Percentiles rank a stretch among this genome's conserved stretches.
Conservation (phyloP, 768 basidiomycete species). For the Tulasnella sp. region DNA sequence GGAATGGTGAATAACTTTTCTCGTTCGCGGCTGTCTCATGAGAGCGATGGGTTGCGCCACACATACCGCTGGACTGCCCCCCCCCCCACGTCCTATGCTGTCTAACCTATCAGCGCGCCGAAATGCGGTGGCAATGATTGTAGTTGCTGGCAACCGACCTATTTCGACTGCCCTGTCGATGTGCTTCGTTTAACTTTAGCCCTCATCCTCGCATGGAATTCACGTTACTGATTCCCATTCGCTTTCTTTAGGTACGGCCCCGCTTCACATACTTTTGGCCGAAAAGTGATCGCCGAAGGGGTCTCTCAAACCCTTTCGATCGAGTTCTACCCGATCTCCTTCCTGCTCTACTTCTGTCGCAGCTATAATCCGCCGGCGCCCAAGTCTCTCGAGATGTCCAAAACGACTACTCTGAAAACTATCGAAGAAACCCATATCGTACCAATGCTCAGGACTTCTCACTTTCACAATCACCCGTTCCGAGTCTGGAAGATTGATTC, state of each 20-base stretch:
- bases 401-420: conserved; percentile 46
- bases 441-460: conserved; percentile 14
- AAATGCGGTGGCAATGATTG: neutral
- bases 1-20: conserved; percentile 55
- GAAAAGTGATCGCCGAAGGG: conserved; percentile 63
- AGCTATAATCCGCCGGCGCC: conserved; percentile 35
- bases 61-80: neutral
- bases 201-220: neutral
- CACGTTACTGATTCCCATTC: conserved; percentile 9
- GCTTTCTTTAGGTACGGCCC: conserved; percentile 63
- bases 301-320: conserved; percentile 48
- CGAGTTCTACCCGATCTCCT: conserved; percentile 66
- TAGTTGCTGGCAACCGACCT: neutral
- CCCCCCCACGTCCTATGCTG: neutral
- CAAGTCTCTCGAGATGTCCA: conserved; percentile 47
- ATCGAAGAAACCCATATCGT: conserved; percentile 36
- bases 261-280: conserved; percentile 52
- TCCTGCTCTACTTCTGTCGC: conserved; percentile 46
- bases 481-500: conserved; percentile 57
- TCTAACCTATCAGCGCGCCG: neutral
- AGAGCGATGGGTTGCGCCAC: neutral
- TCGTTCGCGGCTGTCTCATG: neutral
- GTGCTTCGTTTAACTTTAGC: neutral
- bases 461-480: neutral
- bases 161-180: neutral